Evolutionary conservation across 202 grass and related monocot species (phyloP), one percentile per base, ranked within the genome.

Genomic region (Panicum hallii): DNA sequence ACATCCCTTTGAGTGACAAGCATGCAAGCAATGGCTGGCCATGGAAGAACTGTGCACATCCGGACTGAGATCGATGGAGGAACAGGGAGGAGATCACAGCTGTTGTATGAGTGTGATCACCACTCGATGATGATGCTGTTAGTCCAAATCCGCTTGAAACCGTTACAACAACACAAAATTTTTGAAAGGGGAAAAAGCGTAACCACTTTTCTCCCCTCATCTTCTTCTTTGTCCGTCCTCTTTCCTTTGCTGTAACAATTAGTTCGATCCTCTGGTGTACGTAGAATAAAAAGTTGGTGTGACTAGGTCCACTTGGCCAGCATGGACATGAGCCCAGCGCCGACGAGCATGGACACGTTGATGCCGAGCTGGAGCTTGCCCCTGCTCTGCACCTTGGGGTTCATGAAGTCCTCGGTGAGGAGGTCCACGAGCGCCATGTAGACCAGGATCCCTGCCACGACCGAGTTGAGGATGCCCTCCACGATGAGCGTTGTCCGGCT

Each of bases 361-460:
- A 71, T 82, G 79, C 53, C 79, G 4, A 93, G 61, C 61, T 97
- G 95, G n/a, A 94, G 74, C 61, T 60, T 88, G 0, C 84, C 82
- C 16, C 45, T 17, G 79, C 78, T 91, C 66, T 93, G 92, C 38
- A 97, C 95, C 22, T 62, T 94, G 3, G 90, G 88, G 78, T 90
- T 91, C 86, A 88, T 91, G 50, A 97, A 94, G 55, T 97, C 95
- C 69, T 82, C 88, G 4, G 92, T 88, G 2, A 93, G 90, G 44
- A 97, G 90, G 72, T 93, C 92, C 2, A 94, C 90, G 7, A 97
- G 88, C 1, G 92, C 89, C 92, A 93, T 94, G 82, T 94, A 97
- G 2, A 94, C 1, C 1, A 97, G 53, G 79, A 97, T 97, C 69
- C 94, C 94, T 1, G 90, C 84, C 1, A 87, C 84, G 9, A 81